A percentile compares a stretch with the other conserved stretches of the same genome.
Conservation (phyloP, 2,329 filamentous ascomycete genomes). For the Ophiostoma sp. region DNA sequence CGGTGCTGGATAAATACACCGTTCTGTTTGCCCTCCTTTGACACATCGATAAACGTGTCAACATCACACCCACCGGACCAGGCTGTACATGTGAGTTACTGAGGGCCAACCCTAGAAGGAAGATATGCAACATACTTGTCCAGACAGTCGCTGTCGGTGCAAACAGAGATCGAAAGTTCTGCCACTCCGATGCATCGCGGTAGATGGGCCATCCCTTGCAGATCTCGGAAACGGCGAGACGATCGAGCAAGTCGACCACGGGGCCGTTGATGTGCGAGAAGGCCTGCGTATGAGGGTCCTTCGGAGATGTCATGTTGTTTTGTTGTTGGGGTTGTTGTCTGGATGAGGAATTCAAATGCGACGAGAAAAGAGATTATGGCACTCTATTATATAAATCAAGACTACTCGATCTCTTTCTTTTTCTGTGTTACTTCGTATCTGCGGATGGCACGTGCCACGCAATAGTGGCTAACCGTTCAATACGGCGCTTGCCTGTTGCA, state of each 20-base stretch:
- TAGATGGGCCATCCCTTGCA: conserved; percentile 52
- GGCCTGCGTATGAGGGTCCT: conserved; percentile 32
- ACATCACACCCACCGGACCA: conserved; percentile 42
- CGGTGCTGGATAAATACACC: conserved; percentile 56
- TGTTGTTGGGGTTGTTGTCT: too few species aligned
- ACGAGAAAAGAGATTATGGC: not conserved
- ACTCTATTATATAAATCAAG: not conserved
- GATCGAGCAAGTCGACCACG: conserved; percentile 39
- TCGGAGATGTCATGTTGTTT: conserved; percentile 18
- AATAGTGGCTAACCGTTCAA: not conserved
- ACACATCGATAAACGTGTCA: conserved; percentile 46
- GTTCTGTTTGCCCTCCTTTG: conserved; percentile 45
- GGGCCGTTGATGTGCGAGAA: conserved; percentile 46
- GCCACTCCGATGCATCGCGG: conserved; percentile 48
- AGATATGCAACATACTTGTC: conserved; percentile 40
- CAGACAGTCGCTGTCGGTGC: conserved; percentile 44
- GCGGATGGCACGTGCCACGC: not conserved
- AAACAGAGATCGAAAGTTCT: conserved; percentile 48
- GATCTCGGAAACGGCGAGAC: conserved; percentile 45
- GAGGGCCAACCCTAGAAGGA: not conserved
- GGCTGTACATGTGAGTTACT: conserved; percentile 29
- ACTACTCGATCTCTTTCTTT: not conserved
- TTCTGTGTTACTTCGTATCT: not conserved
- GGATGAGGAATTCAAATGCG: not conserved
- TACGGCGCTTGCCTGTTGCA: not conserved